Evolutionary conservation across 768 basidiomycete genomes (phyloP).

Genomic region (Boletus pseudo-olivaceus): DNA sequence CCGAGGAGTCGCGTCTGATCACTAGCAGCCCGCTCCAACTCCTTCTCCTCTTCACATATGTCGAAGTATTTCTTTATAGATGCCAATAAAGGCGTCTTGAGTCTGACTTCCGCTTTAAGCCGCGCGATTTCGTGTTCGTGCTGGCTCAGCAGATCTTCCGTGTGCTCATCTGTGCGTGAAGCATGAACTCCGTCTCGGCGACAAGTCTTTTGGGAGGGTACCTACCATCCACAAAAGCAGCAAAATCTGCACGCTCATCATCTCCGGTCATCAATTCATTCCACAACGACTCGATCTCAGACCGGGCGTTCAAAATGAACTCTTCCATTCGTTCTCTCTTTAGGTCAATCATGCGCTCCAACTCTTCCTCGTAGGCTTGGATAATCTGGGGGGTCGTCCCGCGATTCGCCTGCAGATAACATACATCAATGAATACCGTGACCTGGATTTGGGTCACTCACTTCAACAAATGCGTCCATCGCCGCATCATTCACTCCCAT

Average conservation of each 20-base stretch:
- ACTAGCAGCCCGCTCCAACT: slow-evolving; percentile 73
- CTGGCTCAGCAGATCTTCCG: slow-evolving; percentile 78
- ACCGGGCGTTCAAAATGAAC: slow-evolving; percentile 78
- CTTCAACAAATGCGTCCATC: slow-evolving; percentile 92
- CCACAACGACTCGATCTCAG: slow-evolving; percentile 80
- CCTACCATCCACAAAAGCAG: slow-evolving; percentile 79
- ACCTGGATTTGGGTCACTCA: slow-evolving; percentile 9
- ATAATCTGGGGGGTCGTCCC: slow-evolving; percentile 80
- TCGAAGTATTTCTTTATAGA: slow-evolving; percentile 86
- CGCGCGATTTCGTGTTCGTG: slow-evolving; percentile 84
- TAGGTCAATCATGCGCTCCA: slow-evolving; percentile 85
- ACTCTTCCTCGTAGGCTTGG: slow-evolving; percentile 81
- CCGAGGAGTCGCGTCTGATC: slow-evolving; percentile 83
- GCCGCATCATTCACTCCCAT: slow-evolving; percentile 75
- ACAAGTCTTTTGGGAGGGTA: neutral
- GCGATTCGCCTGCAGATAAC: slow-evolving; percentile 42
- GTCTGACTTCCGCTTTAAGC: slow-evolving; percentile 77
- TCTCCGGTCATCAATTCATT: slow-evolving; percentile 83
- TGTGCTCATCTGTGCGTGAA: slow-evolving; percentile 65
- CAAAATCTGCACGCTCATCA: slow-evolving; percentile 77
- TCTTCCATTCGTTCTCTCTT: slow-evolving; percentile 84
- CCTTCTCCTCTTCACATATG: slow-evolving; percentile 86
- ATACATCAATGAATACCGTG: neutral
- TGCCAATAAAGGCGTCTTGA: slow-evolving; percentile 72
- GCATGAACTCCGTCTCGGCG: neutral